Evolutionary conservation across 2,329 filamentous ascomycete species (phyloP), one percentile per base, ranked within the genome.

Genomic region (Fusarium sp.): DNA sequence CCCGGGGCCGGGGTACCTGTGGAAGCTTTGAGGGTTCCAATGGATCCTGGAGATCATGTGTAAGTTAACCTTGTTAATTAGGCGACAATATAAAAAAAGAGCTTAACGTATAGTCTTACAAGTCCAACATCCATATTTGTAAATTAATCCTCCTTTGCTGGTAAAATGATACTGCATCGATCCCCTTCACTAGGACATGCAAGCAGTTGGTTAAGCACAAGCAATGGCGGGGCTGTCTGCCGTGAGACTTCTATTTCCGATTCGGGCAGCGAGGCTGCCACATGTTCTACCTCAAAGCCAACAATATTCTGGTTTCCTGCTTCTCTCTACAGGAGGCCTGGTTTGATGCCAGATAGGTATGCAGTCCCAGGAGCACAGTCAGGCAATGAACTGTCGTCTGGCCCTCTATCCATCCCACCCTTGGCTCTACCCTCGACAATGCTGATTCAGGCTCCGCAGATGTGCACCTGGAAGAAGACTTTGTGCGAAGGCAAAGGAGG

Each of bases 391-490:
- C 23, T 25, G 23, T 49, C 44, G 5, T 10, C 44, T 49, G 9
- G 23, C 8, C n/a, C 14, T 23, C 7, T 6, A n/a, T 3, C 42
- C 7, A 10, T n/a, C 14, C 44, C 29, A 31, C 29, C 29, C 29
- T 31, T 31, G 29, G 29, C 29, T 31, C 29, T 49, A 9, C 9
- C 23, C 42, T 27, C 23, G 23, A 10, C 44, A 16, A 49, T 49
- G 44, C 44, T 49, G 44, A 49, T 49, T 49, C 44, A 16, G 23
- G 23, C 44, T 49, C 44, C 13, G 44, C 44, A 49, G 44, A 49
- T 49, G 44, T 49, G 44, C 44, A 49, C 44, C 44, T 49, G 44
- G 44, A 49, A 49, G 44, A 49, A 49, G 44, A 49, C 44, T 27
- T 4, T 49, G 9, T 49, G 44, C 9, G 44, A 49, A 49, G 44